Percentiles rank a stretch among this genome's conserved stretches.
Conservation (phyloP, 345 rosid species). For the Nasturtium officinale region DNA sequence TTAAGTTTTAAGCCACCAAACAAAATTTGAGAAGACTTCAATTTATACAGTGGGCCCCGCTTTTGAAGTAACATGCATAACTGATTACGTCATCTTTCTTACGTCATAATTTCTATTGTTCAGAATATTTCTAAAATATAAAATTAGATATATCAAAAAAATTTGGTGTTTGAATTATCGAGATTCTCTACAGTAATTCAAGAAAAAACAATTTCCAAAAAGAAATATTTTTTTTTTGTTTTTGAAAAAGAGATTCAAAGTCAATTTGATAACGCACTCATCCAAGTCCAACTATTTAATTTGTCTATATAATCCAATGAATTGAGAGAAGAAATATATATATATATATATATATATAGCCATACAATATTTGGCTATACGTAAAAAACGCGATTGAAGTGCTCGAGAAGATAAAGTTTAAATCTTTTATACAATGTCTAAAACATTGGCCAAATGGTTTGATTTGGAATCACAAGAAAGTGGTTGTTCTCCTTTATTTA, state of each 20-base stretch:
- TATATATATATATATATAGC: neutral
- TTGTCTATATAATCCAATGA: slow-evolving; percentile 22
- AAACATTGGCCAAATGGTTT: neutral
- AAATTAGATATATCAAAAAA: neutral
- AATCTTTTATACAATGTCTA: slow-evolving; percentile 23
- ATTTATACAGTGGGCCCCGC: neutral
- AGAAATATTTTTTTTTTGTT: neutral
- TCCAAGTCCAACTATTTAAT: neutral
- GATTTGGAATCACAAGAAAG: slow-evolving; percentile 40
- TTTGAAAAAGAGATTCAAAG: slow-evolving; percentile 16
- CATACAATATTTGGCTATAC: slow-evolving; percentile 14
- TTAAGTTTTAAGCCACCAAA: neutral
- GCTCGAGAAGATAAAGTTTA: neutral
- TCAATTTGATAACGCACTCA: neutral
- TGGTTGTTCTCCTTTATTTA: slow-evolving; percentile 33
- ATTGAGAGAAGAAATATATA: neutral
- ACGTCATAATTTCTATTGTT: neutral
- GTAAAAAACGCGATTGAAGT: slow-evolving; percentile 19
- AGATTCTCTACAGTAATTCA: neutral
- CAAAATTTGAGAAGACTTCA: slow-evolving; percentile 11
- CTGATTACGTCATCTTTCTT: slow-evolving; percentile 23
- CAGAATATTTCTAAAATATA: neutral
- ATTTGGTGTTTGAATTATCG: neutral
- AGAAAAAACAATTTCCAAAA: neutral
- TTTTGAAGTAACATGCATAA: slow-evolving; percentile 13